These are phyloP conservation scores for Acanthamoeba royreba DNA, from an alignment of 208 protist species.

Conservation along the genomic window DNA sequence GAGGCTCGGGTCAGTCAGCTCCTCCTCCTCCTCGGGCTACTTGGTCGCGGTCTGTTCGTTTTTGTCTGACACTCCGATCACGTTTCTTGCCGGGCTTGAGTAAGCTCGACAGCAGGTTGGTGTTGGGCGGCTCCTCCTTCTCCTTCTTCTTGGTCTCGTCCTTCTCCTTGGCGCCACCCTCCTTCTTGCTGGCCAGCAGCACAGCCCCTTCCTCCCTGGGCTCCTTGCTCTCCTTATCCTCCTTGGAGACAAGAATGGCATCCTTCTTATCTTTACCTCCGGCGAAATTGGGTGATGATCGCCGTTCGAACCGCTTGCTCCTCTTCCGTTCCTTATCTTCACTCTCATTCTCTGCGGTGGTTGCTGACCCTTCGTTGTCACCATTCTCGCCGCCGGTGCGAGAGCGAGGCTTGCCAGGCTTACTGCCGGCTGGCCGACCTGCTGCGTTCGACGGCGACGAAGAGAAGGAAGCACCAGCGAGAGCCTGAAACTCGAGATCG, in stretches of 20 bases:
- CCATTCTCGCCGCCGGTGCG: not conserved
- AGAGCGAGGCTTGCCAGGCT: not conserved
- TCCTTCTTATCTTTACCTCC: not conserved
- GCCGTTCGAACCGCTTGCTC: not conserved
- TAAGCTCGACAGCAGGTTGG: not conserved
- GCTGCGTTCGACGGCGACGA: not conserved
- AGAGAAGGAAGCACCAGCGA: not conserved
- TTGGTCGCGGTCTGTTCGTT: too few relatives aligned
- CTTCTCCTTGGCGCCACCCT: not conserved
- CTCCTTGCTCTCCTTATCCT: not conserved
- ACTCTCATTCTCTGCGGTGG: not conserved
- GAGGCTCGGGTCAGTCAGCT: too few relatives aligned
- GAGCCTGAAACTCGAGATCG: not conserved
- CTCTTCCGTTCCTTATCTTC: not conserved
- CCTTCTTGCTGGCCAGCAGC: not conserved
- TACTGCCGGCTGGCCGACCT: not conserved
- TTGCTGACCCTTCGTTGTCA: not conserved
- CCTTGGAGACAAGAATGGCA: too few relatives aligned
- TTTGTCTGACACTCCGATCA: not conserved
- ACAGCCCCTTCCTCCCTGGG: not conserved
- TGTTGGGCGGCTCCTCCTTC: not conserved
- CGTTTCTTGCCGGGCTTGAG: not conserved
- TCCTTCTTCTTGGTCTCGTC: not conserved
- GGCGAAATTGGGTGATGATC: not conserved
- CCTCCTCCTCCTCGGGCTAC: too few relatives aligned